These are phyloP conservation scores for Coelomomyces lativittatus DNA, from an alignment of 371 early-diverging fungal genomes.

Conservation along the genomic window DNA sequence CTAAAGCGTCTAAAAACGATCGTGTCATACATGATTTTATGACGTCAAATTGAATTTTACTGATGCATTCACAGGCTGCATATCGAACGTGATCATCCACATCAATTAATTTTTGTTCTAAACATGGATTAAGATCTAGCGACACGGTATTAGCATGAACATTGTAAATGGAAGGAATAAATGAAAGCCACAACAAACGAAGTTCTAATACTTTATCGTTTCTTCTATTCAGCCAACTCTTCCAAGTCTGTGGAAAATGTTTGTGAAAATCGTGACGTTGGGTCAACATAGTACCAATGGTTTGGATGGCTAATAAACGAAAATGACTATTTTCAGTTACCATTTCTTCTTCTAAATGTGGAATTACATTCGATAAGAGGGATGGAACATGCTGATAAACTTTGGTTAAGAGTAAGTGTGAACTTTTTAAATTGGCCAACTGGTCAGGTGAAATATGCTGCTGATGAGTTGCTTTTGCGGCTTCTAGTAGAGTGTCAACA, in stretches of 20 bases:
- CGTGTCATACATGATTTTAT: constrained; percentile 32
- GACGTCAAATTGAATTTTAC: constrained; percentile 29
- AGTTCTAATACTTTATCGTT: constrained; percentile 53
- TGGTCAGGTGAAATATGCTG: constrained; percentile 9
- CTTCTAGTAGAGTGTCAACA: constrained; percentile 30
- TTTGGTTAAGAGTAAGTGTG: constrained; percentile 60
- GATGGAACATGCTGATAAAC: constrained; percentile 54
- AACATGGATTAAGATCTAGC: constrained; percentile 42
- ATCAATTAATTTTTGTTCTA: constrained; percentile 61
- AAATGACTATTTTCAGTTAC: constrained; percentile 54
- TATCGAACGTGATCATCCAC: constrained; percentile 83
- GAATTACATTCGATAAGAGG: constrained; percentile 69
- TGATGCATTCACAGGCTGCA: constrained; percentile 48
- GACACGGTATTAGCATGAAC: constrained; percentile 13
- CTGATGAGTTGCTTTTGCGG: constrained; percentile 9
- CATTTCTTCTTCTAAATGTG: constrained; percentile 84
- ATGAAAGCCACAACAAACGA: constrained; percentile 58
- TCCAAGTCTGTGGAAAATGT: constrained; percentile 66
- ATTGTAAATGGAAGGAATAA: constrained; percentile 36
- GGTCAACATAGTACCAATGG: constrained; percentile 68
- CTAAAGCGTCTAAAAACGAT: constrained; percentile 40
- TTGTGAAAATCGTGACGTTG: constrained; percentile 42
- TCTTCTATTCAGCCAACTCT: constrained; percentile 65
- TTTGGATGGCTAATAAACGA: constrained; percentile 54
- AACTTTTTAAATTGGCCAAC: constrained; percentile 35